These are phyloP conservation scores for Calocera viscosa DNA, from an alignment of 768 basidiomycete genomes.

Conservation along the genomic window DNA sequence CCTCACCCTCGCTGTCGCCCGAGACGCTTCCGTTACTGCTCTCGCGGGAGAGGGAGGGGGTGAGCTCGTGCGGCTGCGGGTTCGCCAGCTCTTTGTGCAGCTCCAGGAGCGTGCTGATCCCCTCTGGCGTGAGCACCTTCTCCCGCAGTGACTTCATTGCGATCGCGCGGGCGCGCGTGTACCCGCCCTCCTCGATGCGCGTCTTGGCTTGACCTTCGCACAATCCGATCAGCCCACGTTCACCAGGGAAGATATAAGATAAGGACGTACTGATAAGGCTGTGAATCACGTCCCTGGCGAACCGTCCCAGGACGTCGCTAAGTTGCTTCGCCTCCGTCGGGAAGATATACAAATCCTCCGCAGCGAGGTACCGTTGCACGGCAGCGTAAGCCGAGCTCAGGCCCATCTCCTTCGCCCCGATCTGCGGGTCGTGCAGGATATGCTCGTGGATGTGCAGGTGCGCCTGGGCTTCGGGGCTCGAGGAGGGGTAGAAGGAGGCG, in stretches of 20 bases:
- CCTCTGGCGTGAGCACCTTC: not conserved
- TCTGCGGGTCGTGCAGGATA: not conserved
- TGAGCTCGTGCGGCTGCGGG: not conserved
- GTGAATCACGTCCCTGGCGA: not conserved
- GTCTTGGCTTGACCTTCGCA: not conserved
- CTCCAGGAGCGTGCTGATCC: not conserved
- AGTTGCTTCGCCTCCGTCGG: conserved; percentile 55
- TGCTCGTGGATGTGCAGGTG: conserved; percentile 1
- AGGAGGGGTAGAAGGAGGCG: not conserved
- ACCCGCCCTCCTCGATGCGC: conserved; percentile 1
- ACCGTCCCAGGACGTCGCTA: conserved; percentile 49
- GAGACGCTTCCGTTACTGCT: not conserved
- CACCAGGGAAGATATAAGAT: not conserved
- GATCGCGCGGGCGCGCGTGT: not conserved
- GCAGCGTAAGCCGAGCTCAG: conserved; percentile 72
- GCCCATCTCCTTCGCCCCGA: conserved; percentile 33
- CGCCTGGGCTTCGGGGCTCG: not conserved
- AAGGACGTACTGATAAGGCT: conserved; percentile 17
- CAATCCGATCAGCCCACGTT: not conserved
- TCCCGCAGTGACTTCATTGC: not conserved
- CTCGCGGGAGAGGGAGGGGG: not conserved
- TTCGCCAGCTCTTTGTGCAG: not conserved
- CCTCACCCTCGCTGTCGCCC: conserved; percentile 3
- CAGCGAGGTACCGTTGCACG: conserved; percentile 58
- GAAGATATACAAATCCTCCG: conserved; percentile 56